Percentiles rank a stretch among this genome's conserved stretches.
phyloP scores from a whole-genome alignment of 805 yeast genomes.

The Wickerhamomyces sydowiorum region DNA sequence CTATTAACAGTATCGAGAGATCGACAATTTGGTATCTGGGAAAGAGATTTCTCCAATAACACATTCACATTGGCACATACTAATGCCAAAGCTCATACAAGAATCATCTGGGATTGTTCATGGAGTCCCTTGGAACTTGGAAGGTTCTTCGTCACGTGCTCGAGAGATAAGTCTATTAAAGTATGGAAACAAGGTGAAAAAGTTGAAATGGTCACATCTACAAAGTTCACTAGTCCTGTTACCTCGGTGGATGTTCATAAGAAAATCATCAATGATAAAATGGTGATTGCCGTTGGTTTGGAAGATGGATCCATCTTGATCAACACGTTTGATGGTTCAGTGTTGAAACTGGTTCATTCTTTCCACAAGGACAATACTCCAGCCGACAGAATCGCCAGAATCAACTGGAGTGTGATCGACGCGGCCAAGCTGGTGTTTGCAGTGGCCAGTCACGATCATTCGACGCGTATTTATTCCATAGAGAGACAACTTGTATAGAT shows the following conservation, averaged over 20 bases:
- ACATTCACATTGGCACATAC: conserved; percentile 32
- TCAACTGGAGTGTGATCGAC: conserved; percentile 44
- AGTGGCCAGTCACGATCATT: conserved; percentile 61
- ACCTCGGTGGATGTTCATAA: conserved; percentile 58
- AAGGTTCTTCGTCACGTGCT: conserved; percentile 68
- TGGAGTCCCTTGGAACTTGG: conserved; percentile 62
- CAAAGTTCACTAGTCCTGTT: conserved; percentile 51
- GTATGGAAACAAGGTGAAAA: conserved; percentile 48
- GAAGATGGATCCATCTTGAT: conserved; percentile 60
- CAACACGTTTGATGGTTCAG: conserved; percentile 28
- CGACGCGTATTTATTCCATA: conserved; percentile 36
- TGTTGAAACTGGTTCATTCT: conserved; percentile 23
- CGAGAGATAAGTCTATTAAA: conserved; percentile 78
- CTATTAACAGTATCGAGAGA: conserved; percentile 84
- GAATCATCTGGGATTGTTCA: conserved; percentile 93
- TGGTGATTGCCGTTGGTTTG: conserved; percentile 55
- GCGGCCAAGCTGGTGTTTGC: conserved; percentile 37
- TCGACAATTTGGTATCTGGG: conserved; percentile 78
- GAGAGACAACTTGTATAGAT: conserved; percentile 2
- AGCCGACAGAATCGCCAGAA: conserved; percentile 52
- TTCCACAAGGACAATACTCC: conserved; percentile 45
- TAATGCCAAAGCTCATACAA: conserved; percentile 73
- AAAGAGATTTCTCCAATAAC: conserved; percentile 31
- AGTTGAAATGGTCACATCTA: conserved; percentile 30
- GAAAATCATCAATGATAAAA: conserved; percentile 22